phyloP scores from a whole-genome alignment of 1,284 basidiomycete genomes.

The Marasmius tenuissimus region DNA sequence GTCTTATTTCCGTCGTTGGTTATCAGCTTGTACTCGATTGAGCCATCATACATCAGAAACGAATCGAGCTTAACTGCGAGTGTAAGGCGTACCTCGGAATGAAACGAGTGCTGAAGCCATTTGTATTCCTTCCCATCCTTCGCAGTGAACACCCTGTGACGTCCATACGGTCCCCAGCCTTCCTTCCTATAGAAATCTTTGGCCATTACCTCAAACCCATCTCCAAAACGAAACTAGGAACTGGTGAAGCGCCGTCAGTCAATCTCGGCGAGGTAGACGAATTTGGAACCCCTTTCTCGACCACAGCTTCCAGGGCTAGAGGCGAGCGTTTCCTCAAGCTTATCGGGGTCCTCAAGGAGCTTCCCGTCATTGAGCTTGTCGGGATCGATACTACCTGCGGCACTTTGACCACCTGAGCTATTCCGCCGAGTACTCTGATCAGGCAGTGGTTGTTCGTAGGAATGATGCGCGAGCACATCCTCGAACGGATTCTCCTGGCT shows the following conservation, averaged over 20 bases:
- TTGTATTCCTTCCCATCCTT: conserved; percentile 1
- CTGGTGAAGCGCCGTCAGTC: conserved; percentile 7
- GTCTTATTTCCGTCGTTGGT: neutral
- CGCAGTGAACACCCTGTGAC: neutral
- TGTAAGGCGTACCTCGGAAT: neutral
- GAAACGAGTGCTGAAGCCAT: neutral
- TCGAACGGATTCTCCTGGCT: neutral
- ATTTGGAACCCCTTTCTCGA: neutral
- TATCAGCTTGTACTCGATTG: neutral
- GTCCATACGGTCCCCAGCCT: conserved; percentile 7
- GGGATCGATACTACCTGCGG: neutral
- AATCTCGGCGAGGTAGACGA: conserved; percentile 11
- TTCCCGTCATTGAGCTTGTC: neutral
- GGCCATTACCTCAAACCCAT: conserved; percentile 5
- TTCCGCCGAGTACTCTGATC: neutral
- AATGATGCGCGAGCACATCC: neutral
- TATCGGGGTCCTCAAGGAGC: neutral
- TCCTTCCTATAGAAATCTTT: conserved; percentile 10
- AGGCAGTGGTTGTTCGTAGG: neutral
- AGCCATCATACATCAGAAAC: neutral
- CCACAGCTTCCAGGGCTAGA: neutral
- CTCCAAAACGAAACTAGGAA: conserved; percentile 8
- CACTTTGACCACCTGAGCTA: neutral
- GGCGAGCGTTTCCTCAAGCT: neutral
- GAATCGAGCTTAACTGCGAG: neutral